Evolutionary conservation across 2,329 filamentous ascomycete genomes (phyloP).

Genomic region (Endocalyx cinctus): DNA sequence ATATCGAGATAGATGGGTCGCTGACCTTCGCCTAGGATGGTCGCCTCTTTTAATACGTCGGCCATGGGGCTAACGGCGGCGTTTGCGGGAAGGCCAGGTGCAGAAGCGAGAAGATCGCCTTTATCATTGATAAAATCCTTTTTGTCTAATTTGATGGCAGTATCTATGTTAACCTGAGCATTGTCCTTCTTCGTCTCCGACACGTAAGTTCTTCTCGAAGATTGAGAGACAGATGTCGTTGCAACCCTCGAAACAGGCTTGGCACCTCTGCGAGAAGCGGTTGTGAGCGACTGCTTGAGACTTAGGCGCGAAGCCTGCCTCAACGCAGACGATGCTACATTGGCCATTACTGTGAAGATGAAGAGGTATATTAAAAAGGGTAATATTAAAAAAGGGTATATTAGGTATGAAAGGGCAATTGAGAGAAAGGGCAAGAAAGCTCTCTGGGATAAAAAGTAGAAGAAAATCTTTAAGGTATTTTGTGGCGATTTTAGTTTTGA

Average conservation of each 20-base stretch:
- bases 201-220: slow-evolving; percentile 63
- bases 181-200: slow-evolving; percentile 74
- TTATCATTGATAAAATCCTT: slow-evolving; percentile 64
- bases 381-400: slow-evolving; percentile 11
- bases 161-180: slow-evolving; percentile 78
- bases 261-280: slow-evolving; percentile 29
- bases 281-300: slow-evolving; percentile 35
- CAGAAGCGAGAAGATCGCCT: slow-evolving; percentile 45
- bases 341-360: slow-evolving; percentile 48
- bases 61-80: slow-evolving; percentile 78
- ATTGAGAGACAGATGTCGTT: slow-evolving; percentile 20
- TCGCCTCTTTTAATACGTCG: slow-evolving; percentile 84
- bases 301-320: slow-evolving; percentile 67
- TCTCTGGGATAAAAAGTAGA: slow-evolving; percentile 6
- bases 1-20: slow-evolving; percentile 97
- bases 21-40: slow-evolving; percentile 86
- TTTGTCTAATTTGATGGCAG: slow-evolving; percentile 81
- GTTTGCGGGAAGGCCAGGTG: slow-evolving; percentile 54
- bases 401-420: slow-evolving; percentile 4
- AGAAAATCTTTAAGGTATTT: no score
- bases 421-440: slow-evolving; percentile 12
- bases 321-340: slow-evolving; percentile 62
- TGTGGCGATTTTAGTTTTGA: no score
- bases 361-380: no score
- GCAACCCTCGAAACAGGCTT: slow-evolving; percentile 29